Base-by-base conservation (phyloP, 2,329 filamentous ascomycete species). In the Pseudocercospora pini-densiflorae region DNA sequence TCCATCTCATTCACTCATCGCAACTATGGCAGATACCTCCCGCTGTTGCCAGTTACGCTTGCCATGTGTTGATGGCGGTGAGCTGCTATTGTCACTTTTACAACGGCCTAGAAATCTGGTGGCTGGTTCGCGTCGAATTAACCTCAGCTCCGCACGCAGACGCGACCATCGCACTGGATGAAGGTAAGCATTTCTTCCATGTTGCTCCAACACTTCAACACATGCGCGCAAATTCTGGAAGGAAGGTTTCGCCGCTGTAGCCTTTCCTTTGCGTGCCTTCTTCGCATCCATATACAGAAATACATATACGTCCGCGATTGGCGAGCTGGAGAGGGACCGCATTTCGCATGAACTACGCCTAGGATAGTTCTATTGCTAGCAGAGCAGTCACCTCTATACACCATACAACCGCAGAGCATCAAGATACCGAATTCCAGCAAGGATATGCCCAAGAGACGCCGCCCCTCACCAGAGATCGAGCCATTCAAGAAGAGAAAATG, bases 81-180 rank as follows among this genome's bases (percentile, higher is more conserved):
- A n/a, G 16, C 16, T 16, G 36, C 36, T 40, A 40, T 16, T 40
- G 36, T n/a, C 36, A 16, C 36, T 1, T 40, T 40, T n/a, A 40
- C 36, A 40, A 47, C 33, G 43, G 45, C 6, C 59, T 23, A n/a
- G 55, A 64, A 31, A 31, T 43, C 24, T 55, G 53, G 53, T 55
- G 19, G 53, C 53, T 55, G 53, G 53, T 55, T 55, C 53, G 53
- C 53, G 27, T 55, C 31, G 27, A 55, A 55, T 31, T 55, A 27
- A 55, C 24, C 53, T 55, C 53, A 27, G 53, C 53, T 29, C 53
- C 24, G 24, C 21, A 31, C 27, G 14, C 53, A 55, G 53, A 55
- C 51, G 24, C n/a, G 19, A 55, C 23, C n/a, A 55, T 23, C 23
- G 51, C 51, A 55, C 51, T 29, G n/a, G 10, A 7, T n/a, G 36